A percentile compares a stretch with the other conserved stretches of the same genome.
Evolutionary conservation across 495 filamentous ascomycete genomes (phyloP).

Genomic region (Hypoxylon cercidicola): DNA sequence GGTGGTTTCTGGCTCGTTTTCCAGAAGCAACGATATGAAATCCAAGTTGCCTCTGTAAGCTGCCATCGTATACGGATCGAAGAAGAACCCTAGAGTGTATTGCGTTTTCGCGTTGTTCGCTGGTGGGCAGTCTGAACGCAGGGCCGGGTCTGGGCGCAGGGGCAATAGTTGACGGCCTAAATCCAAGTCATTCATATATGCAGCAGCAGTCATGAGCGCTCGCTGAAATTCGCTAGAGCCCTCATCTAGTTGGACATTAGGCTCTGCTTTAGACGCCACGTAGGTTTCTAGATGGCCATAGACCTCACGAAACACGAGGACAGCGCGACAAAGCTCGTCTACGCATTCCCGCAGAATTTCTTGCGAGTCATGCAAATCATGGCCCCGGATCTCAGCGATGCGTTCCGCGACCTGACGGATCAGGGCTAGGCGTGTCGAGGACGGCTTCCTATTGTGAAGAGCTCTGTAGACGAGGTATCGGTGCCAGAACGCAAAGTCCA

Average conservation of each 20-base stretch:
- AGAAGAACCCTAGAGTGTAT: not conserved
- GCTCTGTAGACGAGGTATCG: slow-evolving; percentile 1
- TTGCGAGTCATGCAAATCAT: not conserved
- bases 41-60: not conserved
- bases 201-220: not conserved
- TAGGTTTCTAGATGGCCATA: not conserved
- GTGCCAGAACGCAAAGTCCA: not conserved
- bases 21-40: not conserved
- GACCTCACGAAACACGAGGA: not conserved
- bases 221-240: not conserved
- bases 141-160: not conserved
- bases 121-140: not conserved
- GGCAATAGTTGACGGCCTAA: not conserved
- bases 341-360: not conserved
- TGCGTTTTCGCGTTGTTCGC: not conserved
- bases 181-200: not conserved
- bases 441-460: not conserved
- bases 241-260: not conserved
- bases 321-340: not conserved
- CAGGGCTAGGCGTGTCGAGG: not conserved
- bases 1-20: not conserved
- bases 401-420: not conserved
- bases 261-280: not conserved
- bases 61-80: not conserved
- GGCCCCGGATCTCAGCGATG: not conserved